These are phyloP conservation scores for Talinum fruticosum DNA, from an alignment of 148 eudicot species.

Conservation along the genomic window DNA sequence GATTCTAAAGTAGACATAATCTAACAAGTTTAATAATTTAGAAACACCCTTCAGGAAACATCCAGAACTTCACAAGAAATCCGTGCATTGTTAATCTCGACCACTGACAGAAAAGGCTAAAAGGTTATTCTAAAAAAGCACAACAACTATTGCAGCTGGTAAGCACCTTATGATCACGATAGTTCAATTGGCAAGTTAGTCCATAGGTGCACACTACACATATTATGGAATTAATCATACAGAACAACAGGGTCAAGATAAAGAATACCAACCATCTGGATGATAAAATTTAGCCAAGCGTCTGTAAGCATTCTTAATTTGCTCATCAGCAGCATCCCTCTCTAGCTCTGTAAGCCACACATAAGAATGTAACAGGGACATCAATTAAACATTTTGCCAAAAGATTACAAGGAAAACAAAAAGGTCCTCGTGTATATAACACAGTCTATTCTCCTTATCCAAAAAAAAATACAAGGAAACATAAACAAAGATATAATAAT, in stretches of 20 bases:
- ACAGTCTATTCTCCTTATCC: no score
- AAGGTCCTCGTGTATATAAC: neutral
- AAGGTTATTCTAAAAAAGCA: neutral
- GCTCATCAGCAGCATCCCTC: constrained; percentile 79
- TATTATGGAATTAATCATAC: neutral
- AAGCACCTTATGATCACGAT: neutral
- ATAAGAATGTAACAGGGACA: neutral
- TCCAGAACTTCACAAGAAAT: neutral
- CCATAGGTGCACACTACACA: neutral
- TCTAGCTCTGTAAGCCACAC: constrained; percentile 59
- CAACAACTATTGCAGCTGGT: neutral
- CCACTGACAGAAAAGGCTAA: neutral
- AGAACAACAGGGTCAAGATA: constrained; percentile 14
- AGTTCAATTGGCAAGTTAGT: neutral
- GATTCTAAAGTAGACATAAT: neutral
- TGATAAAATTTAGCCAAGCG: constrained; percentile 94
- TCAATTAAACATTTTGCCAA: neutral
- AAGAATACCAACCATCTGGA: constrained; percentile 79
- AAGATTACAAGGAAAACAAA: neutral
- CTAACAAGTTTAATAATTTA: no score
- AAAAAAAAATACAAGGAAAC: neutral
- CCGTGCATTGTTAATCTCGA: neutral
- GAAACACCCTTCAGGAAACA: no score
- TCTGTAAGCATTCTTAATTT: constrained; percentile 71
- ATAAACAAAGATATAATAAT: neutral